Conservation (phyloP, 352 stramenopile genomes). For the Elongisporangium senticosum region DNA sequence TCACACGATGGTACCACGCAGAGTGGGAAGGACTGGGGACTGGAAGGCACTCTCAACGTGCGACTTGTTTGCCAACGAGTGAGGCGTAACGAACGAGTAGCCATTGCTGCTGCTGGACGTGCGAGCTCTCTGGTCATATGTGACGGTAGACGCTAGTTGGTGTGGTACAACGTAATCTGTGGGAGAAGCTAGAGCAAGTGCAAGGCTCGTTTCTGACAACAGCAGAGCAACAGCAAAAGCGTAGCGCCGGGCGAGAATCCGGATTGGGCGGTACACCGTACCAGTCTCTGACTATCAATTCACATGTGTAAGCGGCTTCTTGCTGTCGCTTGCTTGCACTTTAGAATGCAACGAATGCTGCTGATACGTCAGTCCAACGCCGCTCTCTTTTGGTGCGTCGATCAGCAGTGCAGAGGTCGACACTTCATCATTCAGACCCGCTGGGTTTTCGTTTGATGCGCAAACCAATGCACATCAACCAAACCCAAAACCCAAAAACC, state of each 20-base stretch:
- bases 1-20: neutral
- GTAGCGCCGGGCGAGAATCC: neutral
- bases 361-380: neutral
- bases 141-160: neutral
- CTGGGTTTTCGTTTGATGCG: neutral
- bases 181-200: neutral
- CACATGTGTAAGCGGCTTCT: too few species aligned
- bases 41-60: neutral
- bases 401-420: neutral
- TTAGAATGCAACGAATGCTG: too few species aligned
- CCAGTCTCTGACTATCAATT: too few species aligned
- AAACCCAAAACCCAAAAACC: neutral
- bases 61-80: neutral
- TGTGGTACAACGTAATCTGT: neutral
- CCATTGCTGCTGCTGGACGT: neutral
- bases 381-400: neutral
- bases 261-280: neutral
- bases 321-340: too few species aligned
- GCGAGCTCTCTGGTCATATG: neutral
- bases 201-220: neutral
- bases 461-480: neutral
- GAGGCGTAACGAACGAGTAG: neutral
- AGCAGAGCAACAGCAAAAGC: neutral
- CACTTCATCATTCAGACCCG: neutral
- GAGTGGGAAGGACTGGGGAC: too few species aligned